A percentile compares a stretch with the other conserved stretches of the same genome.
Conservation (phyloP, 2,329 filamentous ascomycete genomes). For the Triangularia verruculosa region DNA sequence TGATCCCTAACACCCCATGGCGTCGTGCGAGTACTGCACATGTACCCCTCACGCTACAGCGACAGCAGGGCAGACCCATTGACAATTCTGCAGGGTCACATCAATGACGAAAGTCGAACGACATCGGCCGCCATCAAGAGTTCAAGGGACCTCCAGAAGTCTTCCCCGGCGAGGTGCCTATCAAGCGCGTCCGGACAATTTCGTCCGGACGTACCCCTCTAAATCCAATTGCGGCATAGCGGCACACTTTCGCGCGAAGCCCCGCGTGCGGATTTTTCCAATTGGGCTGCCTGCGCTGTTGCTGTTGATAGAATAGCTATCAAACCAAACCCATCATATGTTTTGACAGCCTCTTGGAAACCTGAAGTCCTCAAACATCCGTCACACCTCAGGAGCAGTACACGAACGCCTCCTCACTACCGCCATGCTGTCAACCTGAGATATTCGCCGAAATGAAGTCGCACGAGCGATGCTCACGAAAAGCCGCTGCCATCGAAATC, state of each 20-base stretch:
- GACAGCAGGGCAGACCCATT: background rate
- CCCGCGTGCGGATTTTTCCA: too few relatives aligned
- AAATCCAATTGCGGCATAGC: too few relatives aligned
- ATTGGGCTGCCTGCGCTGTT: too few relatives aligned
- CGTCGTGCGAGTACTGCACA: background rate
- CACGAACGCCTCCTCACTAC: background rate
- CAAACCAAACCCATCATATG: too few relatives aligned
- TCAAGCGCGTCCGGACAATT: background rate
- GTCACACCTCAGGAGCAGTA: background rate
- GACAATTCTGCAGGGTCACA: slow-evolving; percentile 8
- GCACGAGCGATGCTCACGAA: slow-evolving; percentile 14
- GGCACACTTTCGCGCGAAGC: too few relatives aligned
- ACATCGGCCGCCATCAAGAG: background rate
- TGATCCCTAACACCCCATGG: background rate
- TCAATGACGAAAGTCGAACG: slow-evolving; percentile 12
- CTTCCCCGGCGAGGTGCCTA: background rate
- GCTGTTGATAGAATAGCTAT: too few relatives aligned
- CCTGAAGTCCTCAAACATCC: background rate
- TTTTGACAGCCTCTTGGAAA: too few relatives aligned
- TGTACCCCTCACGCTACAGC: too few relatives aligned
- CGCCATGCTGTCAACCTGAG: slow-evolving; percentile 2
- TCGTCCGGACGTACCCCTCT: background rate
- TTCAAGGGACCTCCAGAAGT: background rate
- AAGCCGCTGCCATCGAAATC: slow-evolving; percentile 7
- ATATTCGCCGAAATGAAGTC: slow-evolving; percentile 12